Conservation (phyloP, 2,329 filamentous ascomycete species). For the Elsinoe batatas region DNA sequence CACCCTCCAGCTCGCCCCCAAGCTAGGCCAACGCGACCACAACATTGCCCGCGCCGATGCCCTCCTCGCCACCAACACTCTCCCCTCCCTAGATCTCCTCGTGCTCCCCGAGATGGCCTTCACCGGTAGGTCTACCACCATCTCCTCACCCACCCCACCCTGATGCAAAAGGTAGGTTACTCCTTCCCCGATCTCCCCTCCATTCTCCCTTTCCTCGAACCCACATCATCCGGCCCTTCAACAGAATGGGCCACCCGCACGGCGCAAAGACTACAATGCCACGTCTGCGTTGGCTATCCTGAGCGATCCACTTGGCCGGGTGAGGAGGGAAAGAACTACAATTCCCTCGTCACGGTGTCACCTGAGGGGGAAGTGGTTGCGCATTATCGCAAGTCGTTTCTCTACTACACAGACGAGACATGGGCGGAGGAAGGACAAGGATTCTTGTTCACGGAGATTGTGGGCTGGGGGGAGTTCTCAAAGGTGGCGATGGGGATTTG, state of each 20-base stretch:
- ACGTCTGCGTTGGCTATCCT: constrained; percentile 64
- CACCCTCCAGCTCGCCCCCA: constrained; percentile 62
- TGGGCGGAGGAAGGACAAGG: constrained; percentile 47
- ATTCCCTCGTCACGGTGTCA: constrained; percentile 49
- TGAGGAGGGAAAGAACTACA: constrained; percentile 37
- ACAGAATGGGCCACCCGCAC: constrained; percentile 61
- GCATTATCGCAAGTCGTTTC: constrained; percentile 55
- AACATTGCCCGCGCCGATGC: constrained; percentile 61
- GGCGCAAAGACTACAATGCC: constrained; percentile 56
- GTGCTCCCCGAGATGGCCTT: constrained; percentile 71
- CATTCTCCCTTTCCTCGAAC: constrained; percentile 61
- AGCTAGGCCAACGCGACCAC: constrained; percentile 58
- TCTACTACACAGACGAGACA: constrained; percentile 58
- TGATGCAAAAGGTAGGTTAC: constrained; percentile 46
- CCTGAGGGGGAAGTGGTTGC: constrained; percentile 43
- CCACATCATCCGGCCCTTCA: constrained; percentile 53
- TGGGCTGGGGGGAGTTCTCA: constrained; percentile 28
- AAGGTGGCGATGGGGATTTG: constrained; percentile 38
- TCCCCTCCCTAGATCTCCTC: constrained; percentile 52
- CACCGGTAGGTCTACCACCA: constrained; percentile 41
- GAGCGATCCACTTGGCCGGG: constrained; percentile 37
- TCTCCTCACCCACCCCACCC: not conserved
- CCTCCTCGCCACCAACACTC: constrained; percentile 41
- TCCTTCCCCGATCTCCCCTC: constrained; percentile 63
- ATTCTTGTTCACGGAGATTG: constrained; percentile 28